Evolutionary conservation across 2,329 filamentous ascomycete genomes (phyloP).

Genomic region (Myriangium duriaei): DNA sequence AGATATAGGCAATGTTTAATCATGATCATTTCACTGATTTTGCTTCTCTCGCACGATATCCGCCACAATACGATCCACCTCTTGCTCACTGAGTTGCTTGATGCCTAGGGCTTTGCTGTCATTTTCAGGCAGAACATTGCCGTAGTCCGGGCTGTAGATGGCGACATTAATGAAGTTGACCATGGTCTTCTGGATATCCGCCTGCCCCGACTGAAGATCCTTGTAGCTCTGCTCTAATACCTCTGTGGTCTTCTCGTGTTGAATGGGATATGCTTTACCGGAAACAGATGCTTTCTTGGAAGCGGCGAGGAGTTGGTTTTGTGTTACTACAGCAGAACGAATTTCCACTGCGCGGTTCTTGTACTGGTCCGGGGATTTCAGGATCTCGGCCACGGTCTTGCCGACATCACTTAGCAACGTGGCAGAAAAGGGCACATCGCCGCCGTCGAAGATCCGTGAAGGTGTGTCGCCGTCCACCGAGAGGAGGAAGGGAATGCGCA

Average conservation of each 20-base stretch:
- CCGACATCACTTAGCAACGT: slow-evolving; percentile 22
- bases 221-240: slow-evolving; percentile 20
- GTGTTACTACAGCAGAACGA: slow-evolving; percentile 23
- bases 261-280: slow-evolving; percentile 6
- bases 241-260: slow-evolving; percentile 17
- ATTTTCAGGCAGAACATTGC: slow-evolving; percentile 21
- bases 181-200: slow-evolving; percentile 14
- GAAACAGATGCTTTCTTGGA: slow-evolving; percentile 19
- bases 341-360: slow-evolving; percentile 25
- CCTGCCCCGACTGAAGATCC: slow-evolving; percentile 18
- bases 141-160: slow-evolving; percentile 20
- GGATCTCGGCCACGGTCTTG: slow-evolving; percentile 21
- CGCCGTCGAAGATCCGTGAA: slow-evolving; percentile 24
- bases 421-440: slow-evolving; percentile 21
- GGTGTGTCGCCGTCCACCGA: slow-evolving; percentile 17
- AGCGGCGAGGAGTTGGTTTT: slow-evolving; percentile 26
- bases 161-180: slow-evolving; percentile 20
- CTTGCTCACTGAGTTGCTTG: slow-evolving; percentile 18
- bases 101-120: slow-evolving; percentile 28
- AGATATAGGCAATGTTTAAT: no score
- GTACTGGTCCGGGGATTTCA: slow-evolving; percentile 24
- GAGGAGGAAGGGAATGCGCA: slow-evolving; percentile 22
- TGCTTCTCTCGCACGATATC: slow-evolving; percentile 17
- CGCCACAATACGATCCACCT: slow-evolving; percentile 20
- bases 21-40: no score